Percentiles rank a stretch among this genome's conserved stretches.
Evolutionary conservation across 176 grass and related monocot species (phyloP).

Genomic region (Luzula sylvatica): DNA sequence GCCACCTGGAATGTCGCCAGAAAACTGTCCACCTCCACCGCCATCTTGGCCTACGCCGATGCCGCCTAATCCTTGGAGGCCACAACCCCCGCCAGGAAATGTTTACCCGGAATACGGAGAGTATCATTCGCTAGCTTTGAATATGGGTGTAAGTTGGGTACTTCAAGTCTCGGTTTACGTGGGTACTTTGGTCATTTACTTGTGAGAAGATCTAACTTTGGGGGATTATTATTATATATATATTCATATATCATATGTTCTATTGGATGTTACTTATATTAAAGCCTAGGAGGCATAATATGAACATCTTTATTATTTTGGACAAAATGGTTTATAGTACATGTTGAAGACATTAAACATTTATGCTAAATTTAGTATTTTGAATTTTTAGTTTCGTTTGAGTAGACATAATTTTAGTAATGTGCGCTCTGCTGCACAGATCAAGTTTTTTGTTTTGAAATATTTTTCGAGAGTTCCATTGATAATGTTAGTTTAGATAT

Average conservation of each 20-base stretch:
- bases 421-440: too few species aligned
- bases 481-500: too few species aligned
- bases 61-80: neutral
- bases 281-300: too few species aligned
- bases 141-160: neutral
- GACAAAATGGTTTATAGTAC: too few species aligned
- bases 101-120: constrained; percentile 33
- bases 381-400: too few species aligned
- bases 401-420: too few species aligned
- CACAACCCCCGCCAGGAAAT: constrained; percentile 1
- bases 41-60: constrained; percentile 11
- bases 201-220: neutral
- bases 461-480: too few species aligned
- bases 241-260: neutral
- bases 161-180: neutral
- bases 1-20: too few species aligned
- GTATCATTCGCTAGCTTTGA: constrained; percentile 22
- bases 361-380: too few species aligned
- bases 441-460: too few species aligned
- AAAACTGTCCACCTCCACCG: constrained; percentile 31
- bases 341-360: too few species aligned
- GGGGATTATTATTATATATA: neutral
- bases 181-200: constrained; percentile 24
- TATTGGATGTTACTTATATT: neutral
- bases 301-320: too few species aligned